A percentile compares a stretch with the other conserved stretches of the same genome.
These are phyloP conservation scores for Cochlearia excelsa DNA, from an alignment of 345 rosid species.

Conservation along the genomic window DNA sequence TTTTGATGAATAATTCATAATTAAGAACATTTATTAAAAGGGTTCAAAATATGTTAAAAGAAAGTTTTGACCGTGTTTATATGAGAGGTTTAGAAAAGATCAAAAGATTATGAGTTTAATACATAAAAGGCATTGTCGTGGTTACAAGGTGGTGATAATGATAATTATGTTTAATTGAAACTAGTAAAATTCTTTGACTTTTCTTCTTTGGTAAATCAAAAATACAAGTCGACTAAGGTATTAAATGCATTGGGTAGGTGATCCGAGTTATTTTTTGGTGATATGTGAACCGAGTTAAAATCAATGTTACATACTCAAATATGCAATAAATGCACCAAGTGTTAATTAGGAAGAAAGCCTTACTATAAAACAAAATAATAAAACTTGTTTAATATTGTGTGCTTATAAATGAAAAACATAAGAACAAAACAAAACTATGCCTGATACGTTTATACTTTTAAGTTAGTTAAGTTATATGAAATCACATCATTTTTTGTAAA, in stretches of 20 bases:
- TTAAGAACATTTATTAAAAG: too few relatives aligned
- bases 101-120: neutral
- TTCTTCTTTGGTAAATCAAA: too few relatives aligned
- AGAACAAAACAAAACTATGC: too few relatives aligned
- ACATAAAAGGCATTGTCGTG: neutral
- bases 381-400: neutral
- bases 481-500: too few relatives aligned
- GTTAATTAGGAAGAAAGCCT: neutral
- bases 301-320: slow-evolving; percentile 7
- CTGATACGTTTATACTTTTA: too few relatives aligned
- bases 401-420: too few relatives aligned
- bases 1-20: too few relatives aligned
- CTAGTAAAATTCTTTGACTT: neutral
- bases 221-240: neutral
- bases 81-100: neutral
- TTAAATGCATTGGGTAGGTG: slow-evolving; percentile 6
- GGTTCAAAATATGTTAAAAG: too few relatives aligned
- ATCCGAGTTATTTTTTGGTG: slow-evolving; percentile 1
- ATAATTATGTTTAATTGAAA: too few relatives aligned
- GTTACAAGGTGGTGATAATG: neutral
- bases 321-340: slow-evolving; percentile 1
- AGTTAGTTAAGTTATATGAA: too few relatives aligned
- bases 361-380: neutral
- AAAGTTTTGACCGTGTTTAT: too few relatives aligned
- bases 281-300: too few relatives aligned